Base-by-base conservation (phyloP, 805 yeast genomes). In the Kodamaea restingae region DNA sequence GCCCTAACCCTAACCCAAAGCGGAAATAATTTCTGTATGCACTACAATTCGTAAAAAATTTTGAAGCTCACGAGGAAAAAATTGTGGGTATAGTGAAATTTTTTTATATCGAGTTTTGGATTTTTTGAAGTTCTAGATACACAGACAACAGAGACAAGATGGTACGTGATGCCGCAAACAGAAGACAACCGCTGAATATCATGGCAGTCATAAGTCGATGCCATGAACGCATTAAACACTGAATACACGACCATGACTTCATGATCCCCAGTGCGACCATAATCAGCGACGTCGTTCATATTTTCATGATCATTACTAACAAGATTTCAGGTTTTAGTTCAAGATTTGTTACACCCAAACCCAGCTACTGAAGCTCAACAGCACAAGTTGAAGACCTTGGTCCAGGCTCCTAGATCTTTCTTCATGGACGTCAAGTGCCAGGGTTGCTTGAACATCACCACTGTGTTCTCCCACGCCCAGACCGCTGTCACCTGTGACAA, bases 391-490 rank as follows among this genome's bases (percentile, higher is more conserved):
- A 93, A 91, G 88, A 81, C 85, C 65, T 84, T 93, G 67, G 99
- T 93, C 58, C 96, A 91, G 73, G 70, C 85, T 51, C 99, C 99
- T 75, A 87, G 98, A 84, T 90, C 98, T 47, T 93, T 78, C 83
- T 93, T 93, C 85, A 90, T 93, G 96, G 99, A 93, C 70, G 98
- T 93, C 61, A 93, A 91, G 76, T 93, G 98, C 76, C 98, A 95
- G 74, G 98, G 98, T 63, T 93, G 99, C 80, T 80, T 91, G 71
- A 85, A 83, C 83, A 93, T 93, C 79, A 88, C 98, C 74, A 91
- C 97, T 59, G 98, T 93, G 57, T 93, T 93, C 85, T 91, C 98
- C 53, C 98, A 93, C 75, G 98, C 99, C 58, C 98, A 93, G 81
- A 93, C 98, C 63, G 98, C 97, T 63, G 98, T 93, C 65, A 85